Evolutionary conservation across 202 grass and related monocot species (phyloP), one percentile per base, ranked within the genome.

Genomic region (Schoenoplectus triqueter): DNA sequence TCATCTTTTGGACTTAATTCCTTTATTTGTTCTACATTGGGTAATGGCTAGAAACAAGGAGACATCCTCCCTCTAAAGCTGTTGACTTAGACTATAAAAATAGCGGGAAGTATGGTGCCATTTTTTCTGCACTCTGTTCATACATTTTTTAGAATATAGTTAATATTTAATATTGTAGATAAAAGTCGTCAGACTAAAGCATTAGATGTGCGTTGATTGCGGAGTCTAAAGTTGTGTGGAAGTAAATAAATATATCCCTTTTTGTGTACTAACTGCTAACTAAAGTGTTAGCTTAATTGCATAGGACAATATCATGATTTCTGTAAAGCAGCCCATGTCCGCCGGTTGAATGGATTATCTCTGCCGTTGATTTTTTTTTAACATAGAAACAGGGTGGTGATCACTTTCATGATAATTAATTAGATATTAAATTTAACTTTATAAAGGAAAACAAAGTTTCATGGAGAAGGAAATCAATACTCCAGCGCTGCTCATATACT

Each of bases 151-250:
- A 49, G 18, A 73, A 73, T 11, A 11, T 52, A 51, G 1, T 31
- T 31, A 31, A 31, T 31, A 31, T 31, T 31, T 31, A 31, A 31
- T 54, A 54, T 9, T 11, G 10, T 9, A 75, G 18, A 54, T 75
- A 31, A 76, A 76, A 55, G 73, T 52, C 3, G 48, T 73, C 22
- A 22, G 19, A 22, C 54, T 54, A 50, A 39, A 14, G 11, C 13
- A 18, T 72, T 72, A 72, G 69, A 13, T 72, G 45, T 49, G 69
- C 69, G 69, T 72, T 72, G 69, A 72, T 72, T 72, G 44, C 69
- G 69, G 69, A 8, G 45, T 72, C 69, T 31, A 72, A 72, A 49
- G 45, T 15, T 47, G 67, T 46, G 6, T 17, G 45, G 7, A 4
- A 71, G 6, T 47, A 49, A 18, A 48, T 17, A 48, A 47, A 14